Conservation (phyloP, 306 rosid genomes). For the Abrus precatorius region DNA sequence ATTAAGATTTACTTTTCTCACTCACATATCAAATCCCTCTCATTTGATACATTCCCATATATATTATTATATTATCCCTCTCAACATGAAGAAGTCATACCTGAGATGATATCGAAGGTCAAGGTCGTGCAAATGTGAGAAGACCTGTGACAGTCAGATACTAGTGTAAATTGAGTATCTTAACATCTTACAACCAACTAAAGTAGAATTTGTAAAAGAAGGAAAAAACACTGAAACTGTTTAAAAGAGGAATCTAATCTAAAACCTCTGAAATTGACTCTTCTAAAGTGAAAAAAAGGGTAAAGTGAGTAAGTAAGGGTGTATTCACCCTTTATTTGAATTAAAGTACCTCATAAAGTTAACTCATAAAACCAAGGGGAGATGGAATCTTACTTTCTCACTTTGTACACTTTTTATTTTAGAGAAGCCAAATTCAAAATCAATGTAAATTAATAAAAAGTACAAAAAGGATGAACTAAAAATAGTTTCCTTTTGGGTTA, state of each 20-base stretch:
- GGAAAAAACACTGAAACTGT: neutral
- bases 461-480: conserved; percentile 14
- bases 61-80: neutral
- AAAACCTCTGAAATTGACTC: neutral
- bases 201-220: conserved; percentile 1
- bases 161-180: conserved; percentile 35
- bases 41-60: too few species aligned
- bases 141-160: conserved; percentile 71
- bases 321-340: neutral
- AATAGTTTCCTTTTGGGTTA: neutral
- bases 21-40: too few species aligned
- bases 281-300: neutral
- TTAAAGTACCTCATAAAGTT: neutral
- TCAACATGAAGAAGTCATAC: conserved; percentile 53
- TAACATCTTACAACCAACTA: conserved; percentile 37
- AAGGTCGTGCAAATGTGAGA: conserved; percentile 94
- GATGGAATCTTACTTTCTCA: neutral
- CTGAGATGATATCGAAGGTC: conserved; percentile 97
- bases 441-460: neutral
- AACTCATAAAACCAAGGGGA: neutral
- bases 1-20: too few species aligned
- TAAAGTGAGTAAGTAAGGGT: neutral
- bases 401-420: neutral
- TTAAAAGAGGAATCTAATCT: conserved; percentile 33
- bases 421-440: neutral